Evolutionary conservation across 1,139 yeast genomes (phyloP).

Genomic region (Saccharomyces hybrid): DNA sequence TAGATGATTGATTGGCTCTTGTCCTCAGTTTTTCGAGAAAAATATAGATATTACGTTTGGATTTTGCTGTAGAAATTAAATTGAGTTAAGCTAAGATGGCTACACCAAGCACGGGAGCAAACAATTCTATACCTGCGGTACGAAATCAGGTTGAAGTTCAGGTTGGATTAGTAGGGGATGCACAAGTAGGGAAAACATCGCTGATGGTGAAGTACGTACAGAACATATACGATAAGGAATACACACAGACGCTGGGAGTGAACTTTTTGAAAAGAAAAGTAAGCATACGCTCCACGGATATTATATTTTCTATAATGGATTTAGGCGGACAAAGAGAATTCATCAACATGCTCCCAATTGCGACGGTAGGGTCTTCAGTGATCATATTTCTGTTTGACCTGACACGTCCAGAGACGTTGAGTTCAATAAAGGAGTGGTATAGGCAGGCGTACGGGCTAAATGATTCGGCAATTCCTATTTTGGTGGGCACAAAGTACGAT

Average conservation of each 20-base stretch:
- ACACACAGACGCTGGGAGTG: conserved; percentile 90
- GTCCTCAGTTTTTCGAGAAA: neutral
- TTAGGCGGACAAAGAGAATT: conserved; percentile 95
- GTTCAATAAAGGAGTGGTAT: conserved; percentile 90
- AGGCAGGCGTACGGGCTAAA: conserved; percentile 88
- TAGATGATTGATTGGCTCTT: neutral
- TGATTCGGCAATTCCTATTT: conserved; percentile 83
- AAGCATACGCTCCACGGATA: conserved; percentile 78
- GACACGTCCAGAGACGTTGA: conserved; percentile 77
- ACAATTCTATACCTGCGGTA: conserved; percentile 13
- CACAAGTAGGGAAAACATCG: conserved; percentile 96
- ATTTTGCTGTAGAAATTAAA: neutral
- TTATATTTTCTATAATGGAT: conserved; percentile 92
- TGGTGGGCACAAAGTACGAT: conserved; percentile 93
- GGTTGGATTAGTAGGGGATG: conserved; percentile 92
- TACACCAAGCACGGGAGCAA: neutral
- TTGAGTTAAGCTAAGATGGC: neutral
- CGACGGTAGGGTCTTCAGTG: conserved; percentile 90
- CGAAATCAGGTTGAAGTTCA: conserved; percentile 63
- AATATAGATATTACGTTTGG: neutral
- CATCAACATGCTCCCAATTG: conserved; percentile 91
- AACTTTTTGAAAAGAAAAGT: conserved; percentile 91
- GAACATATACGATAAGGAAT: conserved; percentile 85
- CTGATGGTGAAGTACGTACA: conserved; percentile 96
- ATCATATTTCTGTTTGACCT: conserved; percentile 87